Conservation (phyloP, 495 filamentous ascomycete species). For the Aspergillus incahuasiensis region DNA sequence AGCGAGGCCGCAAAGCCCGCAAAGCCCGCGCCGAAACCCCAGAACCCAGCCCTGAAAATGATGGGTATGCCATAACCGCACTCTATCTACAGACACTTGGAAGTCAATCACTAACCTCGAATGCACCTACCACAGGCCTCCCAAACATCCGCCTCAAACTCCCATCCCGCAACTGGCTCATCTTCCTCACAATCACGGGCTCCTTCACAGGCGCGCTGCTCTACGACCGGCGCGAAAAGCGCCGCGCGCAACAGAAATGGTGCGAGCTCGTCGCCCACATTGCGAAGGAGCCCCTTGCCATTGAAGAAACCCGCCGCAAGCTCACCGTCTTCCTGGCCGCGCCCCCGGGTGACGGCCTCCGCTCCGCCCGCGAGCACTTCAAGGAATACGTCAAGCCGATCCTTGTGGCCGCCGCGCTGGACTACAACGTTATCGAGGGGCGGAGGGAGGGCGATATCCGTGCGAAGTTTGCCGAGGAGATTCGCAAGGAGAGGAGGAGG, state of each 20-base stretch:
- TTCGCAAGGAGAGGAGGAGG: constrained; percentile 61
- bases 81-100: too few relatives aligned
- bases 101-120: too few relatives aligned
- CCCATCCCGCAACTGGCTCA: constrained; percentile 95
- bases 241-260: constrained; percentile 79
- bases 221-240: constrained; percentile 90
- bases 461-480: constrained; percentile 72
- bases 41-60: constrained; percentile 69
- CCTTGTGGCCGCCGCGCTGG: constrained; percentile 80
- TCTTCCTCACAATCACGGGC: constrained; percentile 77
- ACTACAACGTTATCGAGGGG: constrained; percentile 94
- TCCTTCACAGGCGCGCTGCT: constrained; percentile 71
- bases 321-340: constrained; percentile 81
- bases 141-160: constrained; percentile 77
- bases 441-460: constrained; percentile 83
- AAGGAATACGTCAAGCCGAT: constrained; percentile 94
- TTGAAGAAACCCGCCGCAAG: constrained; percentile 71
- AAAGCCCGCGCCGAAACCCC: constrained; percentile 40
- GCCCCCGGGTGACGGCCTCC: constrained; percentile 79
- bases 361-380: constrained; percentile 84
- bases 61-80: constrained; percentile 47
- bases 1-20: constrained; percentile 30
- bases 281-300: constrained; percentile 65
- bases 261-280: constrained; percentile 80
- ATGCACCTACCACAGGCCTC: too few relatives aligned